Conservation (phyloP, 805 yeast species). For the Ogataea henricii region DNA sequence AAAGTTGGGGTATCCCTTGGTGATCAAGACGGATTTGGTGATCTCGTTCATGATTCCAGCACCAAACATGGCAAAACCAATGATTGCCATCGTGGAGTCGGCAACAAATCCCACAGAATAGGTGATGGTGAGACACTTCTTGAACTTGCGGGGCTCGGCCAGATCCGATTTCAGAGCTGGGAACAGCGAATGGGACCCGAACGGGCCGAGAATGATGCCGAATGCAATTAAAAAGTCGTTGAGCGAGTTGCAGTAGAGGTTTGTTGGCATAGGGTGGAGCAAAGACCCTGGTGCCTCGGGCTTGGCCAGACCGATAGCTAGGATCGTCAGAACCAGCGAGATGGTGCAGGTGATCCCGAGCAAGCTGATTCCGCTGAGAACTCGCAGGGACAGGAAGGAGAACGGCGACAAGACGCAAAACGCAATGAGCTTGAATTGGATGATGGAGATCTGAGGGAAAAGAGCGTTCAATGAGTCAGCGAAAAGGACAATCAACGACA, state of each 20-base stretch:
- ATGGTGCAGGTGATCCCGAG: conserved; percentile 59
- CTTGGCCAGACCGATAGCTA: conserved; percentile 48
- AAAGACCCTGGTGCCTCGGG: conserved; percentile 56
- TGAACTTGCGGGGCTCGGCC: conserved; percentile 67
- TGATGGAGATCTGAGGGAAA: conserved; percentile 52
- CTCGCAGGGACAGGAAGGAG: conserved; percentile 60
- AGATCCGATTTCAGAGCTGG: conserved; percentile 77
- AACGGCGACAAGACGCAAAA: conserved; percentile 78
- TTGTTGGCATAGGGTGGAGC: conserved; percentile 45
- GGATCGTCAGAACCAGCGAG: conserved; percentile 47
- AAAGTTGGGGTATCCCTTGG: conserved; percentile 66
- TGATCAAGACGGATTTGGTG: conserved; percentile 70
- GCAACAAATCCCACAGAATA: conserved; percentile 59
- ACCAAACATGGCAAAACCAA: conserved; percentile 85
- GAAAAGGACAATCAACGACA: conserved; percentile 76
- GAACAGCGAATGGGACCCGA: conserved; percentile 84
- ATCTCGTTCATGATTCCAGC: conserved; percentile 65
- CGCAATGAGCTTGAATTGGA: conserved; percentile 65
- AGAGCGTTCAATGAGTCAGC: conserved; percentile 82
- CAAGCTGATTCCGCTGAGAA: conserved; percentile 55
- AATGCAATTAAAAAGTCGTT: conserved; percentile 49
- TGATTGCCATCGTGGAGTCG: conserved; percentile 60
- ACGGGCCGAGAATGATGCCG: conserved; percentile 74
- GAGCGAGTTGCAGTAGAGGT: conserved; percentile 41
- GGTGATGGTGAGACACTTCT: conserved; percentile 52